Conservation (phyloP, 768 basidiomycete species). For the Suillus alpinus region DNA sequence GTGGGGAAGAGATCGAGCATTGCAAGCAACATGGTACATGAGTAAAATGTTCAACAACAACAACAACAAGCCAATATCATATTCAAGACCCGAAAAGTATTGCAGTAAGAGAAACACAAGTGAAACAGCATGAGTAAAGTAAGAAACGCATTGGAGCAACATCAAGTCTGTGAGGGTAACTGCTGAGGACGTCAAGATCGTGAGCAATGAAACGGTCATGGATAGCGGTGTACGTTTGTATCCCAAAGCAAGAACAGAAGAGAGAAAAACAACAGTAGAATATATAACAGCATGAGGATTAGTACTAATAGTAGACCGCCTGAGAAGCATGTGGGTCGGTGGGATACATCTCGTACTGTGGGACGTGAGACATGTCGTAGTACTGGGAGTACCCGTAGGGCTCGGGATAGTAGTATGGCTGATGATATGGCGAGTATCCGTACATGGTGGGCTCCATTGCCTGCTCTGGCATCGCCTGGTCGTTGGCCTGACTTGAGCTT, state of each 20-base stretch:
- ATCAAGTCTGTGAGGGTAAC: constrained; percentile 29
- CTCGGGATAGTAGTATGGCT: constrained; percentile 70
- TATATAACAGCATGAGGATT: constrained; percentile 14
- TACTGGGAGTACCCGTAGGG: constrained; percentile 65
- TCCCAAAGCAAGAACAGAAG: constrained; percentile 15
- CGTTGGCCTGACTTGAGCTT: constrained; percentile 14
- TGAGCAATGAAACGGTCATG: constrained; percentile 4
- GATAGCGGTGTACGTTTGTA: constrained; percentile 20
- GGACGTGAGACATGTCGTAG: constrained; percentile 63
- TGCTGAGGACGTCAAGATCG: constrained; percentile 12
- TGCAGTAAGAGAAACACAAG: constrained; percentile 15
- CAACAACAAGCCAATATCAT: constrained; percentile 6
- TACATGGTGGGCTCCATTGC: constrained; percentile 41
- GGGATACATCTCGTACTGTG: constrained; percentile 68
- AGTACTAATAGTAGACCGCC: constrained; percentile 71
- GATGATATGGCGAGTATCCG: constrained; percentile 54
- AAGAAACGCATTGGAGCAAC: constrained; percentile 7
- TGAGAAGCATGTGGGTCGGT: constrained; percentile 48
- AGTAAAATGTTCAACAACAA: constrained; percentile 5
- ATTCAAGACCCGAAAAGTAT: constrained; percentile 12
- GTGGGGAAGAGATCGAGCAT: not conserved
- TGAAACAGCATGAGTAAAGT: constrained; percentile 21
- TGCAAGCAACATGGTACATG: constrained; percentile 17
- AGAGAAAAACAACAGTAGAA: constrained; percentile 5
- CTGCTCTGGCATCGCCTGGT: constrained; percentile 18